A percentile compares a stretch with the other conserved stretches of the same genome.
These are phyloP conservation scores for Leavenworthia alabamica DNA, from an alignment of 345 rosid species.

Conservation along the genomic window DNA sequence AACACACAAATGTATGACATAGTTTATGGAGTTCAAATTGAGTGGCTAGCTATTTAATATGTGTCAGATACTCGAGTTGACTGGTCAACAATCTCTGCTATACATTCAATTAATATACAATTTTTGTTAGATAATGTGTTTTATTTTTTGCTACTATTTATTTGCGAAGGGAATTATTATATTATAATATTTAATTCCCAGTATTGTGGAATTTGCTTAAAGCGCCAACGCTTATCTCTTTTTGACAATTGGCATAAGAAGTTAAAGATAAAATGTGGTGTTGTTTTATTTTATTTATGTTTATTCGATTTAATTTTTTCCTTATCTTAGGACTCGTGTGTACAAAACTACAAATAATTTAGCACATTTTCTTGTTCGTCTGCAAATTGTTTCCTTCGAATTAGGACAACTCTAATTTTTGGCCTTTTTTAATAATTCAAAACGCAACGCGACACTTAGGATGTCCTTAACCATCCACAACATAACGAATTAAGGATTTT, in stretches of 20 bases:
- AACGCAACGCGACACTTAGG: neutral
- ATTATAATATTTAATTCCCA: too few species aligned
- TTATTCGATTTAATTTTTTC: neutral
- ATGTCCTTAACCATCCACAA: neutral
- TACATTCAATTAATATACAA: too few species aligned
- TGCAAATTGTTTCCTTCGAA: slow-evolving; percentile 11
- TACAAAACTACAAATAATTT: slow-evolving; percentile 11
- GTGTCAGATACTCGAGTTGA: slow-evolving; percentile 2
- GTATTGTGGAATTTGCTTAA: neutral
- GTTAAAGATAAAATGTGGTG: slow-evolving; percentile 23
- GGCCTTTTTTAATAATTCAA: neutral
- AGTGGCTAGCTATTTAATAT: slow-evolving; percentile 1
- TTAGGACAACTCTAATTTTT: neutral
- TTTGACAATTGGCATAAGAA: slow-evolving; percentile 9
- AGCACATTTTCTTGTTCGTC: slow-evolving; percentile 27
- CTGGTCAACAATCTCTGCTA: slow-evolving; percentile 17
- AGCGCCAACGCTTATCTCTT: slow-evolving; percentile 18
- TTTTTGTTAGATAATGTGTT: neutral
- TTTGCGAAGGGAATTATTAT: too few species aligned
- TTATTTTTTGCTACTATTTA: too few species aligned
- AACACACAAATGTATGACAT: neutral
- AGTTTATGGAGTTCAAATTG: slow-evolving; percentile 1
- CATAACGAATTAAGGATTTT: neutral
- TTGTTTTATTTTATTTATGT: neutral
- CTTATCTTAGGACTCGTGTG: slow-evolving; percentile 18